Evolutionary conservation across 169 alveolate genomes (phyloP).

Genomic region (Cyclospora cayetanensis): DNA sequence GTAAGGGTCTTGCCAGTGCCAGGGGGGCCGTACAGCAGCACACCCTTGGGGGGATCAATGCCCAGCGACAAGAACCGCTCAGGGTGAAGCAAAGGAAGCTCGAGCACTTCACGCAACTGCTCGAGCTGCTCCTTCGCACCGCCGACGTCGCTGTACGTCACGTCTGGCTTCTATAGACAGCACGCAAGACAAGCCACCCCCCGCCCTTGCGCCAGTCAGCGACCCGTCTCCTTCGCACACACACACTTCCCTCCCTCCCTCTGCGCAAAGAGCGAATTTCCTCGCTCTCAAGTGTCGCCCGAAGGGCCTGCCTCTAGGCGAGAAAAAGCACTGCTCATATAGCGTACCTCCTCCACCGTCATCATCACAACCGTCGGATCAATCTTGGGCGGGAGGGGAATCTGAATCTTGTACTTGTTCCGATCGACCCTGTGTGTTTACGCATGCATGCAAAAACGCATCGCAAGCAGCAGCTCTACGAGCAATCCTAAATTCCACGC

Average conservation of each 20-base stretch:
- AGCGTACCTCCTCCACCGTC: slow-evolving; percentile 96
- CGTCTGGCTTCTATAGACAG: slow-evolving; percentile 94
- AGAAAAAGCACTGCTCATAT: too few relatives aligned
- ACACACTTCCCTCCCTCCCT: too few relatives aligned
- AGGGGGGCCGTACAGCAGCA: slow-evolving; percentile 98
- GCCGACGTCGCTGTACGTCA: slow-evolving; percentile 99
- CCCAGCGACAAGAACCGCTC: slow-evolving; percentile 98
- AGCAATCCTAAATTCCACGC: too few relatives aligned
- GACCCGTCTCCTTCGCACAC: too few relatives aligned
- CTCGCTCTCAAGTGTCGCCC: too few relatives aligned
- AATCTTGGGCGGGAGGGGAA: slow-evolving; percentile 99
- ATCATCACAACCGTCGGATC: slow-evolving; percentile 99
- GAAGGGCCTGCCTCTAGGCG: too few relatives aligned
- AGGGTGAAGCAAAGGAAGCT: slow-evolving; percentile 98
- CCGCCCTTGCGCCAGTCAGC: too few relatives aligned
- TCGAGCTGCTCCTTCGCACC: slow-evolving; percentile 99
- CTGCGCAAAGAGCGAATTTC: too few relatives aligned
- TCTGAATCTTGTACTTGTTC: slow-evolving; percentile 95
- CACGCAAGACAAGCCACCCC: not conserved
- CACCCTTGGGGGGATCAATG: slow-evolving; percentile 99
- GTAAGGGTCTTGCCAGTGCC: slow-evolving; percentile 97
- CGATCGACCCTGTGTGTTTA: slow-evolving; percentile 93
- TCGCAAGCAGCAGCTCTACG: too few relatives aligned
- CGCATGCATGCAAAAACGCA: too few relatives aligned
- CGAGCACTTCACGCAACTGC: slow-evolving; percentile 96